These are phyloP conservation scores for Phytopythium chamaehyphon DNA, from an alignment of 352 stramenopile genomes.

Conservation along the genomic window DNA sequence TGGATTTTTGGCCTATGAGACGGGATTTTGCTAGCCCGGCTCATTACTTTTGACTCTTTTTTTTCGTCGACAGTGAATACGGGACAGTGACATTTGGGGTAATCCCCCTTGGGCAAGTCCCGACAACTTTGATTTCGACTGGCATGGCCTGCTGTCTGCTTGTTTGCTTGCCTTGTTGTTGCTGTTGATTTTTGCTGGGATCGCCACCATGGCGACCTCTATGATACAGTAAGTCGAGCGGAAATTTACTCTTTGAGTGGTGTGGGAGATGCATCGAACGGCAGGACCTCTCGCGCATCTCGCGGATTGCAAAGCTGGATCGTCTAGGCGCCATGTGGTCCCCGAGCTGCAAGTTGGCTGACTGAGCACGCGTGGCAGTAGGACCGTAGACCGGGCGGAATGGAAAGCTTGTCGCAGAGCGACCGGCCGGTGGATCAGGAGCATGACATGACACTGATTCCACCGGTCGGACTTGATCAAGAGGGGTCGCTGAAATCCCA, in stretches of 20 bases:
- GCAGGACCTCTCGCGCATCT: background rate
- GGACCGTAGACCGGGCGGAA: conserved; percentile 2
- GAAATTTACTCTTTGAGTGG: background rate
- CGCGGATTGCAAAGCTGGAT: background rate
- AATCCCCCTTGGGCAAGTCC: too few relatives aligned
- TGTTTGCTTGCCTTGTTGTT: too few relatives aligned
- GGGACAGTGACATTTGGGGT: too few relatives aligned
- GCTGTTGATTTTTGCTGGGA: too few relatives aligned
- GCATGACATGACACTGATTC: background rate
- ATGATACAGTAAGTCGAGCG: background rate
- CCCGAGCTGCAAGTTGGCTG: conserved; percentile 4
- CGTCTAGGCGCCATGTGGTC: background rate
- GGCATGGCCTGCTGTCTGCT: too few relatives aligned
- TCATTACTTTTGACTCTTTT: too few relatives aligned
- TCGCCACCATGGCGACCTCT: too few relatives aligned
- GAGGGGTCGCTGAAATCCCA: background rate
- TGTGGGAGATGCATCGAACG: too few relatives aligned
- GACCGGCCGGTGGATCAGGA: background rate
- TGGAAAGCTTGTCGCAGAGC: conserved; percentile 1
- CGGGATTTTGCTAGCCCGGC: too few relatives aligned
- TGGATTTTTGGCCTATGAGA: too few relatives aligned
- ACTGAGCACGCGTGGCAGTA: background rate
- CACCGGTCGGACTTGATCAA: background rate
- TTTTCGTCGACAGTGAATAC: too few relatives aligned
- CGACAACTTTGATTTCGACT: too few relatives aligned